These are phyloP conservation scores for Mycena galopus DNA, from an alignment of 768 basidiomycete species.

Conservation along the genomic window DNA sequence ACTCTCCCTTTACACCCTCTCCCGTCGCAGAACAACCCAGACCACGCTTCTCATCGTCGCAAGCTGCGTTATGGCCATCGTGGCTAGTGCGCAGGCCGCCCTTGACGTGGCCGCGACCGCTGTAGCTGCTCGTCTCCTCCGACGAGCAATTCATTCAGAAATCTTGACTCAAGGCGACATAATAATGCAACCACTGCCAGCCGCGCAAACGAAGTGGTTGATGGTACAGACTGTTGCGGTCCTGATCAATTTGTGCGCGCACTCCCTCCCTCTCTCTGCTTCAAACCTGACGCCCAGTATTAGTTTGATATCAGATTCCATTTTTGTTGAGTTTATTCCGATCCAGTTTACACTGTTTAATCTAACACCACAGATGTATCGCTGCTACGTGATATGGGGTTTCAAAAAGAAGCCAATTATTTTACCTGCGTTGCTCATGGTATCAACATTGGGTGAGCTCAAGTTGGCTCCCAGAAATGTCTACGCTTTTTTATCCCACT, in stretches of 20 bases:
- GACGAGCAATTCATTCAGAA: neutral
- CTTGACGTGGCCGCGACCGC: neutral
- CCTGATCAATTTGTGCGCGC: neutral
- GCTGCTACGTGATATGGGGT: slow-evolving; percentile 9
- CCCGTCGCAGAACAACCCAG: neutral
- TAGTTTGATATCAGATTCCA: neutral
- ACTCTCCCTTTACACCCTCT: neutral
- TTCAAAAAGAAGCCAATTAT: neutral
- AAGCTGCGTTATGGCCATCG: neutral
- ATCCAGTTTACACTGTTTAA: neutral
- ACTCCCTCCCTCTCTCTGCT: neutral
- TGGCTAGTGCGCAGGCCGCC: neutral
- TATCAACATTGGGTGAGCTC: neutral
- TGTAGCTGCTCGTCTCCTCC: neutral
- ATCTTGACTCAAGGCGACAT: neutral
- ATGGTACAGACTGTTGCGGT: neutral
- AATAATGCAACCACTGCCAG: neutral
- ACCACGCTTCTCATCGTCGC: neutral
- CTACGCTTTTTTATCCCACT: neutral
- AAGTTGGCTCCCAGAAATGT: neutral
- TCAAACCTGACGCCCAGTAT: neutral
- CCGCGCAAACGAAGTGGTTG: neutral
- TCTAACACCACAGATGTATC: neutral
- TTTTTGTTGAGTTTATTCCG: neutral
- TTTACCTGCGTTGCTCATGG: neutral